Evolutionary conservation across 305 asterid genomes (phyloP).

Genomic region (Fraxinus dipetala): DNA sequence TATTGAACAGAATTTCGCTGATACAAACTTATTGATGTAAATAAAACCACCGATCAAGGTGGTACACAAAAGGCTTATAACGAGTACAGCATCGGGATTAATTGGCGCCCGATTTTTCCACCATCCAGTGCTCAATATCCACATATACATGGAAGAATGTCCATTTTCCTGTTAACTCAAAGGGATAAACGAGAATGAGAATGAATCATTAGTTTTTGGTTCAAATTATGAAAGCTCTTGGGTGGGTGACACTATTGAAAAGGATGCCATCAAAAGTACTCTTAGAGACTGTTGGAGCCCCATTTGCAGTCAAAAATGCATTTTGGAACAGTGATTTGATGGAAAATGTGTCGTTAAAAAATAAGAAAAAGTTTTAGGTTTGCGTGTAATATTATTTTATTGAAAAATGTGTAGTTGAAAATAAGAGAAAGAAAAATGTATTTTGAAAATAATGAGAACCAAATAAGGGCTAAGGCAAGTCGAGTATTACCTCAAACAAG

Average conservation of each 20-base stretch:
- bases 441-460: not conserved
- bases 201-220: not conserved
- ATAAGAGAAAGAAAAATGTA: not conserved
- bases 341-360: not conserved
- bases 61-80: constrained; percentile 53
- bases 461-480: not conserved
- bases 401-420: not conserved
- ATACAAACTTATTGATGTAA: constrained; percentile 60
- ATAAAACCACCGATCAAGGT: constrained; percentile 64
- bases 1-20: not conserved
- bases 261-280: not conserved
- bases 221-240: not conserved
- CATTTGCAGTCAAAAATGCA: not conserved
- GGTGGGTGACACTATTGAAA: not conserved
- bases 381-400: too few relatives aligned
- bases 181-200: constrained; percentile 3
- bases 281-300: not conserved
- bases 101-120: constrained; percentile 78
- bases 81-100: constrained; percentile 67
- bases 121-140: constrained; percentile 97
- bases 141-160: constrained; percentile 68
- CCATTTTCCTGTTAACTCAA: constrained; percentile 69
- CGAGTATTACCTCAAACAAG: constrained; percentile 66
- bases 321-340: not conserved
- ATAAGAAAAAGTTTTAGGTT: too few relatives aligned